A percentile compares a stretch with the other conserved stretches of the same genome.
Evolutionary conservation across 495 filamentous ascomycete species (phyloP).

Genomic region (Terfezia boudieri): DNA sequence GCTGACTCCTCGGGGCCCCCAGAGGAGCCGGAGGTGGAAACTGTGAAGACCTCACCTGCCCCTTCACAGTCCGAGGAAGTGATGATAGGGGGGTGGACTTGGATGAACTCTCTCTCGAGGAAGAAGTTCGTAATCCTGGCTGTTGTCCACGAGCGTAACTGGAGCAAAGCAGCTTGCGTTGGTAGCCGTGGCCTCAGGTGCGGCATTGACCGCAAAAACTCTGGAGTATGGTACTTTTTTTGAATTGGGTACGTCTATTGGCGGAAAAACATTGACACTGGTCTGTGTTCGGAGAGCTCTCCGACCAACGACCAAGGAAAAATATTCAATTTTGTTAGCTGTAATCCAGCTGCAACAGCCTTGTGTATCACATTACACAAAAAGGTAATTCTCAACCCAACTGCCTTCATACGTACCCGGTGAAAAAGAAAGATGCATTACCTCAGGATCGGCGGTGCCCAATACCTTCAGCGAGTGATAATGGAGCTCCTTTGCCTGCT

Average conservation of each 20-base stretch:
- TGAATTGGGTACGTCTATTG: constrained; percentile 68
- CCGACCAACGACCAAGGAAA: too few relatives aligned
- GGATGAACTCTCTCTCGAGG: constrained; percentile 42
- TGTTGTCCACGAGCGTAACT: constrained; percentile 61
- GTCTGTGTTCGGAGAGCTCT: not conserved
- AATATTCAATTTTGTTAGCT: too few relatives aligned
- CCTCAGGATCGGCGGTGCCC: constrained; percentile 56
- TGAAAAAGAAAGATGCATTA: constrained; percentile 22
- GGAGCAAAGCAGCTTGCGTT: constrained; percentile 55
- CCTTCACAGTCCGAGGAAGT: constrained; percentile 97
- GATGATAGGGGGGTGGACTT: constrained; percentile 79
- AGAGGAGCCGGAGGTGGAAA: constrained; percentile 25
- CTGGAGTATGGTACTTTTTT: constrained; percentile 77
- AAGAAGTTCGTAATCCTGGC: constrained; percentile 55
- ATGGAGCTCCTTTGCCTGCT: constrained; percentile 39
- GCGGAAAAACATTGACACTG: constrained; percentile 7
- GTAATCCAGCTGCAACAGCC: too few relatives aligned
- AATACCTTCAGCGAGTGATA: constrained; percentile 27
- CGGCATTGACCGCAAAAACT: constrained; percentile 71
- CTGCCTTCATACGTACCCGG: too few relatives aligned
- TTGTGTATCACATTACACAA: too few relatives aligned
- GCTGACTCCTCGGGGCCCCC: constrained; percentile 1
- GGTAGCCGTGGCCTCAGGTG: constrained; percentile 75
- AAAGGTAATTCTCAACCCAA: too few relatives aligned
- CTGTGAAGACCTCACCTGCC: constrained; percentile 80